These are phyloP conservation scores for Trebouxia sp. DNA, from an alignment of 139 green algal species.

Conservation along the genomic window DNA sequence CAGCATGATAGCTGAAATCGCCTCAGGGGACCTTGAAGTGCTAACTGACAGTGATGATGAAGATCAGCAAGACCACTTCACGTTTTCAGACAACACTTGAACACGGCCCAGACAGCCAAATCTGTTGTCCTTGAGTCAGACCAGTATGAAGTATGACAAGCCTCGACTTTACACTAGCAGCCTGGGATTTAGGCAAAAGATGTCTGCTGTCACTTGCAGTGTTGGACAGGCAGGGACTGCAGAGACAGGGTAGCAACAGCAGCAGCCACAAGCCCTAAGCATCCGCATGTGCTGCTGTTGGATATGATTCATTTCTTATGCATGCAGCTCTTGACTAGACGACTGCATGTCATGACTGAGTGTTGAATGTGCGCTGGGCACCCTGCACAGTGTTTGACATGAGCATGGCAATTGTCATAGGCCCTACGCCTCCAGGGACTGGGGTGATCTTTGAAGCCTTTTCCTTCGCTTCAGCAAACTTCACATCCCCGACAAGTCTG, in stretches of 20 bases:
- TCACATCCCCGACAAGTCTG: conserved; percentile 82
- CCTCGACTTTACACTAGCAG: too few relatives aligned
- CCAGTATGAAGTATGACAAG: too few relatives aligned
- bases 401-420: conserved; percentile 93
- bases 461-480: conserved; percentile 64
- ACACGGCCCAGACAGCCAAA: too few relatives aligned
- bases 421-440: conserved; percentile 89
- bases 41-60: neutral
- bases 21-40: conserved; percentile 13
- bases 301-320: neutral
- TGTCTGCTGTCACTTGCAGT: too few relatives aligned
- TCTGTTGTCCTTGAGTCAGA: too few relatives aligned
- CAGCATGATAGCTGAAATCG: neutral
- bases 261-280: too few relatives aligned
- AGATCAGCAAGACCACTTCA: neutral
- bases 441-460: conserved; percentile 77
- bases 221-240: too few relatives aligned
- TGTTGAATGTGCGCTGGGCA: neutral
- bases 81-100: too few relatives aligned
- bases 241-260: too few relatives aligned
- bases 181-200: too few relatives aligned
- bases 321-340: too few relatives aligned
- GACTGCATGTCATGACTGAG: neutral
- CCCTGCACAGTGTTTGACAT: conserved; percentile 75
- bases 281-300: too few relatives aligned